phyloP scores from a whole-genome alignment of 768 basidiomycete genomes.

The Amanita exitialis region DNA sequence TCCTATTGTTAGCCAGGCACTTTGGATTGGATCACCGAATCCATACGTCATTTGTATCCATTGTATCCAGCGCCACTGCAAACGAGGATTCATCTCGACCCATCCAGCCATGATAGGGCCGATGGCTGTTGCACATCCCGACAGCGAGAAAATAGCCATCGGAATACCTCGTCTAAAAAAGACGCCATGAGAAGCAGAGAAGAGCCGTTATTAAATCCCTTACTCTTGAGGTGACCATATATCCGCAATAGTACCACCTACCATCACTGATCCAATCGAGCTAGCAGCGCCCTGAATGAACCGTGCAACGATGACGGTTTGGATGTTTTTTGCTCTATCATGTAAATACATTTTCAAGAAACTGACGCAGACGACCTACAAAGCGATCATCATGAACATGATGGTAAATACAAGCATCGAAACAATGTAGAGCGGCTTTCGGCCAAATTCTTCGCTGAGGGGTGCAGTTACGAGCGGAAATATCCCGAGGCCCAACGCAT shows the following conservation, averaged over 20 bases:
- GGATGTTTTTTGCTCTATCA: conserved; percentile 37
- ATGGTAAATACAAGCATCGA: conserved; percentile 39
- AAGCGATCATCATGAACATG: conserved; percentile 38
- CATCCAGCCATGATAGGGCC: conserved; percentile 59
- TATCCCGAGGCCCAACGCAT: conserved; percentile 50
- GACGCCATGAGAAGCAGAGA: background rate
- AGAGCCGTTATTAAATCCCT: conserved; percentile 8
- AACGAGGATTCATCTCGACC: conserved; percentile 45
- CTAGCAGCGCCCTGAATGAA: conserved; percentile 58
- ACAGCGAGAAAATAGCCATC: conserved; percentile 63
- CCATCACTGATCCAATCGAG: conserved; percentile 63
- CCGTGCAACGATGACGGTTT: conserved; percentile 55
- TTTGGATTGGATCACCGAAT: background rate
- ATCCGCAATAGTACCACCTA: conserved; percentile 64
- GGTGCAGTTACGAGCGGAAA: conserved; percentile 58
- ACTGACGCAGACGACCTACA: conserved; percentile 21
- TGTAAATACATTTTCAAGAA: background rate
- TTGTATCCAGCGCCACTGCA: conserved; percentile 79
- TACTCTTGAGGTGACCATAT: conserved; percentile 60
- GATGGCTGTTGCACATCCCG: conserved; percentile 48
- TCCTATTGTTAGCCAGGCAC: background rate
- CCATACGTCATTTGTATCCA: conserved; percentile 66
- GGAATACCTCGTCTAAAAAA: conserved; percentile 62
- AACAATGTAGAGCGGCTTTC: conserved; percentile 47
- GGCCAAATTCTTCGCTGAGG: conserved; percentile 65